These are phyloP conservation scores for Pleurotus salmoneostramineus DNA, from an alignment of 768 basidiomycete genomes.

Conservation along the genomic window DNA sequence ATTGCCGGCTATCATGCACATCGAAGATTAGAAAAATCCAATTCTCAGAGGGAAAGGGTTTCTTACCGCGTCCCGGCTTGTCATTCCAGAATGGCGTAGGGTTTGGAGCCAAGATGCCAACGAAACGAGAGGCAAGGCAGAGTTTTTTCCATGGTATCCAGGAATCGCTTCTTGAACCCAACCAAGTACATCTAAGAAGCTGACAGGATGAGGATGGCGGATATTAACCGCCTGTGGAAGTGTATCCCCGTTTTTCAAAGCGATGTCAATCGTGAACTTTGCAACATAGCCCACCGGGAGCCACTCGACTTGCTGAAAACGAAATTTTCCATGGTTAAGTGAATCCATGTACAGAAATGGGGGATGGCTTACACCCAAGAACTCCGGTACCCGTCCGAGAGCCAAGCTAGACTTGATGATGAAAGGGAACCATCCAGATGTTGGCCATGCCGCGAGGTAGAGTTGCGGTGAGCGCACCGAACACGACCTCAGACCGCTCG, in stretches of 20 bases:
- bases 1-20: background rate
- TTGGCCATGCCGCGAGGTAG: conserved; percentile 33
- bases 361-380: conserved; percentile 15
- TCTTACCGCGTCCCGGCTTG: background rate
- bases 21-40: background rate
- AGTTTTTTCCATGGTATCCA: too few species aligned
- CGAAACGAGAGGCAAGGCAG: background rate
- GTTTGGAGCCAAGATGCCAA: background rate
- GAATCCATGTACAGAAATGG: background rate
- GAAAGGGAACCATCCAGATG: conserved; percentile 35
- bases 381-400: conserved; percentile 16
- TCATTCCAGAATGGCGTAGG: background rate
- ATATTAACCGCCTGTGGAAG: conserved; percentile 24
- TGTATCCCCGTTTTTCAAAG: conserved; percentile 14
- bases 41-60: background rate
- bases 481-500: conserved; percentile 24
- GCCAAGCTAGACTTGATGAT: conserved; percentile 30
- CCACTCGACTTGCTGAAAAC: conserved; percentile 27
- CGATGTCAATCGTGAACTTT: conserved; percentile 25
- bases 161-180: background rate
- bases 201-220: conserved; percentile 28
- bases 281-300: conserved; percentile 25
- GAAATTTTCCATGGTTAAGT: too few species aligned
- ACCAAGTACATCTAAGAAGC: conserved; percentile 21
- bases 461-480: conserved; percentile 31